Evolutionary conservation across 495 filamentous ascomycete genomes (phyloP).

Genomic region (Podospora sp.): DNA sequence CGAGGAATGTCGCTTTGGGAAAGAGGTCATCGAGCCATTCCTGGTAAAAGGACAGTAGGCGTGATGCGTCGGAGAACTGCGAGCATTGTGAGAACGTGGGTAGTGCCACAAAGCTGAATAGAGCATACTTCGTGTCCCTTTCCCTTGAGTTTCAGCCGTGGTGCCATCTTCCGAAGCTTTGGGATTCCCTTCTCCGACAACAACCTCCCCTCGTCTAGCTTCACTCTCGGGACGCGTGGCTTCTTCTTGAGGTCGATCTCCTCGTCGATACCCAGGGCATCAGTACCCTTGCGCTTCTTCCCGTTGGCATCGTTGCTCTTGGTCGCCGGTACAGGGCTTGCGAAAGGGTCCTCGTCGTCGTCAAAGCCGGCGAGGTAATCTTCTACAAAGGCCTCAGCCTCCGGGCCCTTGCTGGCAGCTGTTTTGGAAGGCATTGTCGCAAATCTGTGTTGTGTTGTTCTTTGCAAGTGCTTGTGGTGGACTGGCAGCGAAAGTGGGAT

Average conservation of each 20-base stretch:
- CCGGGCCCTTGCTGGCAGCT: background rate
- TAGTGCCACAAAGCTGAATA: background rate
- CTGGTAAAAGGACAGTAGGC: constrained; percentile 88
- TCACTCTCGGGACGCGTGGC: constrained; percentile 69
- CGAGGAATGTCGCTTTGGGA: constrained; percentile 89
- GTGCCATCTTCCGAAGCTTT: constrained; percentile 71
- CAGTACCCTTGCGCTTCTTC: constrained; percentile 40
- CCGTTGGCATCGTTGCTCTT: constrained; percentile 29
- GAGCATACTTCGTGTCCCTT: constrained; percentile 86
- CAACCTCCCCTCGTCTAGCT: constrained; percentile 81
- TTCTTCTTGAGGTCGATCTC: constrained; percentile 80
- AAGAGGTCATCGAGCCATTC: constrained; percentile 96
- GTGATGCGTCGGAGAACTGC: constrained; percentile 82
- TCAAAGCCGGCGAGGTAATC: constrained; percentile 36
- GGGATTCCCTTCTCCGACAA: constrained; percentile 82
- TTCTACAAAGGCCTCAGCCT: constrained; percentile 26
- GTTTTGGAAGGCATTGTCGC: constrained; percentile 27
- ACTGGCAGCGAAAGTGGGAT: constrained; percentile 3
- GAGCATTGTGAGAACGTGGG: background rate
- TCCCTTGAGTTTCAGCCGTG: constrained; percentile 78
- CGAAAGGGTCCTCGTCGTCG: constrained; percentile 41
- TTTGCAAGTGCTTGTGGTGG: background rate
- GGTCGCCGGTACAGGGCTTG: constrained; percentile 34
- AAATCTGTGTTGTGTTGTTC: background rate
- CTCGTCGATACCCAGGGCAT: constrained; percentile 75